Evolutionary conservation across 140 eudicot genomes (phyloP), one percentile per base, ranked within the genome.

Genomic region (Cichorium intybus): DNA sequence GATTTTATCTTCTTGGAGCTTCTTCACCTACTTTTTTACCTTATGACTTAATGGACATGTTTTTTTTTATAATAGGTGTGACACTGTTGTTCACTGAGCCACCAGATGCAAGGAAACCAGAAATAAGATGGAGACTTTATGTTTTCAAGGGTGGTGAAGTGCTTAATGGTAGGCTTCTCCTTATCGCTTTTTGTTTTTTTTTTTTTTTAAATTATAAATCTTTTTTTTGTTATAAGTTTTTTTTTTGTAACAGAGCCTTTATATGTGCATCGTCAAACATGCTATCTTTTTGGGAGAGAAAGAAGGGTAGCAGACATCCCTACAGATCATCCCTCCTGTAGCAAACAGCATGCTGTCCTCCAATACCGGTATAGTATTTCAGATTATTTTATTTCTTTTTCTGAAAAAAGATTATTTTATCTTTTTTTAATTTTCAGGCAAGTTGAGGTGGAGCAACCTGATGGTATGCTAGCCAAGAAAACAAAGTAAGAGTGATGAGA

Each of bases 341-440:
- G 99, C 85, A 92, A 92, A 72, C 99, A 92, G 51, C 99, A 92
- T 79, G 96, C 99, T 48, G 96, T 92, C 50, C 99, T 92, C 54
- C 99, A 92, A 53, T 92, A 80, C 49, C 75, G 96, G 98, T 92
- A 73, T n/a, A 54, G 21, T 35, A 23, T 39, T 37, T 31, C 24
- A 5, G 45, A 31, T 58, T 3, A 28, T 57, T 23, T 24, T 24
- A 11, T 6, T 17, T 4, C 16, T 37, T 11, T 37, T 37, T 37
- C n/a, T 10, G n/a, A 5, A 31, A 5, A 31, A 4, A 6, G 7
- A 47, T 29, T 21, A 28, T 29, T 15, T 23, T 35, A 45, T 78
- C n/a, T 31, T 26, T 48, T 56, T 22, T 66, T 69, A 8, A 28
- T 16, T 72, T 34, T 62, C 90, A 92, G 98, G 85, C 98, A 92